Evolutionary conservation across 495 filamentous ascomycete genomes (phyloP).

Genomic region (Penicillium simplicissimum): DNA sequence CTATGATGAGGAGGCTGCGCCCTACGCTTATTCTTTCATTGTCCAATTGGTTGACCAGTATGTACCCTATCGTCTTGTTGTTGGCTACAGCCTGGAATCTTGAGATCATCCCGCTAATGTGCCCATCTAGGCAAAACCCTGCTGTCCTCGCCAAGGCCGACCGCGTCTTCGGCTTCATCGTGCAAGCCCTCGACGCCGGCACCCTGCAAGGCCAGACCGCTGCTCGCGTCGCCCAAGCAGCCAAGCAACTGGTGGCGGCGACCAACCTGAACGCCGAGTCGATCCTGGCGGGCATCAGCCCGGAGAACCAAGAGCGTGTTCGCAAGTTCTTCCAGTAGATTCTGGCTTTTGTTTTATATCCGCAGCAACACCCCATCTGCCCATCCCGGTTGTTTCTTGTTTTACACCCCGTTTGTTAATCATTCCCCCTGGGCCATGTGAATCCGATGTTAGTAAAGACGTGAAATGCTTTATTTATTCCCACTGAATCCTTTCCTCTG

Average conservation of each 20-base stretch:
- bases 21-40: conserved; percentile 93
- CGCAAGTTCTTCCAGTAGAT: conserved; percentile 65
- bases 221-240: conserved; percentile 67
- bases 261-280: conserved; percentile 70
- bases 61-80: conserved; percentile 40
- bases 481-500: conserved; percentile 9
- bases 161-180: conserved; percentile 79
- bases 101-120: conserved; percentile 20
- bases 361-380: conserved; percentile 10
- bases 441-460: conserved; percentile 30
- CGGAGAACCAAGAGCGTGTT: conserved; percentile 75
- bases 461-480: conserved; percentile 28
- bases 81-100: background rate
- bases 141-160: conserved; percentile 71
- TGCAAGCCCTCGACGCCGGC: conserved; percentile 84
- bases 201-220: conserved; percentile 83
- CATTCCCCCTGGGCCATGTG: conserved; percentile 29
- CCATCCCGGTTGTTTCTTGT: conserved; percentile 14
- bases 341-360: conserved; percentile 29
- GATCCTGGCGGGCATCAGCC: conserved; percentile 66
- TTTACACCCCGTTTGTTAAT: conserved; percentile 15
- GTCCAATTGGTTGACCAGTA: conserved; percentile 92
- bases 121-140: conserved; percentile 72
- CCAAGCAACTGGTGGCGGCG: conserved; percentile 68
- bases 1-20: conserved; percentile 96